These are phyloP conservation scores for Leccinum arenicola DNA, from an alignment of 768 basidiomycete species.

Conservation along the genomic window DNA sequence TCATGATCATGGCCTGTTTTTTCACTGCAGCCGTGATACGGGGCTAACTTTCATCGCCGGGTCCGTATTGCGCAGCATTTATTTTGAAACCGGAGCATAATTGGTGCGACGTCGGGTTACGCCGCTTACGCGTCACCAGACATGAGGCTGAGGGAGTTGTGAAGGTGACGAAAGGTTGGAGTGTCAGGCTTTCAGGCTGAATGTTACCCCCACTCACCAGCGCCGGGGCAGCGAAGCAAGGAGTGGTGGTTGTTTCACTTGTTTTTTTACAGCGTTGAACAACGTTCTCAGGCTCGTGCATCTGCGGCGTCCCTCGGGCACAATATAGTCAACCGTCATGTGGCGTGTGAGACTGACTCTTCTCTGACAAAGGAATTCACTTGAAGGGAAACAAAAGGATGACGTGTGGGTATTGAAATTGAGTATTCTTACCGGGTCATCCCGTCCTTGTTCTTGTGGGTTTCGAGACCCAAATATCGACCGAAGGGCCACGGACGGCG, in stretches of 20 bases:
- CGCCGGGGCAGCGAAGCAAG: not conserved
- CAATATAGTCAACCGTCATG: not conserved
- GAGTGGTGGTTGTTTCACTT: not conserved
- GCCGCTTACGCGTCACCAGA: not conserved
- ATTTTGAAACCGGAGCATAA: not conserved
- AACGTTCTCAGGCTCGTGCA: no score
- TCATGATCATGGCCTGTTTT: no score
- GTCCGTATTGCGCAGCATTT: not conserved
- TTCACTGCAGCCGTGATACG: not conserved
- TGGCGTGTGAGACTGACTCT: not conserved
- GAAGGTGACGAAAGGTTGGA: not conserved
- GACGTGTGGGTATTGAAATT: not conserved
- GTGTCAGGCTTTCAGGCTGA: not conserved
- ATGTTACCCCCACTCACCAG: not conserved
- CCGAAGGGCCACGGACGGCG: not conserved
- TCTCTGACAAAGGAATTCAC: not conserved
- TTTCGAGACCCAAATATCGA: not conserved
- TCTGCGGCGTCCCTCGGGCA: not conserved
- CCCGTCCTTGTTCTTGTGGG: not conserved
- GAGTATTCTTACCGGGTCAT: not conserved
- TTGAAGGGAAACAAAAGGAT: no score
- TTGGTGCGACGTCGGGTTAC: not conserved
- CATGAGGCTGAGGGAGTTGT: not conserved
- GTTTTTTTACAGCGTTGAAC: not conserved
- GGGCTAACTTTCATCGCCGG: not conserved